Evolutionary conservation across 306 rosid species (phyloP), one percentile per base, ranked within the genome.

Genomic region (Pterocarpus santalinus): DNA sequence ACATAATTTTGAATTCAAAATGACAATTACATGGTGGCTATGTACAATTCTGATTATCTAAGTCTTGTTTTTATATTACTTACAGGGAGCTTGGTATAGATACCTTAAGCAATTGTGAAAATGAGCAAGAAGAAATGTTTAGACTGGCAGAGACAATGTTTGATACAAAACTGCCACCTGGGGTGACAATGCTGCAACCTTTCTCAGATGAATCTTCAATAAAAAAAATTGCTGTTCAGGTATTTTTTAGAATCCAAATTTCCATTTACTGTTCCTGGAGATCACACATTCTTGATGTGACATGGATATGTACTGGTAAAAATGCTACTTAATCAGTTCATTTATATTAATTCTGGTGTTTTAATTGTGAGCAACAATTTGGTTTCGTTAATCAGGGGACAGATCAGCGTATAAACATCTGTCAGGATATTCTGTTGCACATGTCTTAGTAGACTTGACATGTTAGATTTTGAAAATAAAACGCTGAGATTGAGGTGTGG

Each of bases 121-220:
- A 93, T 70, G 99, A 87, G 82, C 92, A 51, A 75, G 86, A 84
- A 81, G 99, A 95, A 86, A 0, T 95, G 86, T 47, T 95, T 49
- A 93, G 30, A 91, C 81, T 95, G 80, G 96, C 99, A 38, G 72
- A 82, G 81, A 87, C 95, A 15, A 90, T 95, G 99, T 95, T 93
- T 33, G 99, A 95, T 86, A 93, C 99, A n/a, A 93, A 86, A 73
- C 76, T 95, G 79, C 99, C 99, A 58, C 98, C 98, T 7, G 97
- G 99, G 64, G 95, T 89, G 69, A 47, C 47, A 15, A 89, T 90
- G 98, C 85, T 95, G 84, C 99, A 95, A 84, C 99, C 97, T 72
- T 95, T 95, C 77, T 76, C 97, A 0, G 99, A 95, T 28, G 99
- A 91, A 56, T 93, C 99, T 79, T 90, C 99, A 2, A 95, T 95